Evolutionary conservation across 2,329 filamentous ascomycete species (phyloP).

Genomic region (Diaporthe ampelina): DNA sequence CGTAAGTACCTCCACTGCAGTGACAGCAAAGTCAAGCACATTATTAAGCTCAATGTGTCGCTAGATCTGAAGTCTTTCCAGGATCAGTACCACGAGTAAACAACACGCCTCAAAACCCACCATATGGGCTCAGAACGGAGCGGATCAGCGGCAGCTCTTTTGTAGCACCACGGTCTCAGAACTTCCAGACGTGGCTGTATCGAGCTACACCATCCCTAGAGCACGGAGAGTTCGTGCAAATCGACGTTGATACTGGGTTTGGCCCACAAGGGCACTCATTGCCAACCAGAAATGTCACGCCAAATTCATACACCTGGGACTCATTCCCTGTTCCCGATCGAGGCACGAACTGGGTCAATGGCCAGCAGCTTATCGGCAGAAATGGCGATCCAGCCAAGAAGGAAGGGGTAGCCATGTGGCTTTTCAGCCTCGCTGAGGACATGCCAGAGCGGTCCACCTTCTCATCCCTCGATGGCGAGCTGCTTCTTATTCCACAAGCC

Average conservation of each 20-base stretch:
- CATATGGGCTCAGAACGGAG: conserved; percentile 75
- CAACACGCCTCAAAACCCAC: conserved; percentile 76
- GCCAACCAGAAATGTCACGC: conserved; percentile 15
- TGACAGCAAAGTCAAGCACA: neutral
- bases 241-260: conserved; percentile 60
- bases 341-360: conserved; percentile 55
- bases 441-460: conserved; percentile 77
- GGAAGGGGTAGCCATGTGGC: conserved; percentile 75
- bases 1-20: conserved; percentile 31
- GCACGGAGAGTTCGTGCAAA: conserved; percentile 58
- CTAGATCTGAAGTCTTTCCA: conserved; percentile 66
- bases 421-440: conserved; percentile 77
- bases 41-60: neutral
- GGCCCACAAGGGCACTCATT: conserved; percentile 15
- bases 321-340: conserved; percentile 68
- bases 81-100: conserved; percentile 72
- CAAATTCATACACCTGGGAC: conserved; percentile 62
- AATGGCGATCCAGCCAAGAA: conserved; percentile 80
- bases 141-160: conserved; percentile 67
- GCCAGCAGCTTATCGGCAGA: conserved; percentile 74
- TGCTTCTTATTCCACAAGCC: conserved; percentile 74
- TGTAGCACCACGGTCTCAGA: conserved; percentile 64
- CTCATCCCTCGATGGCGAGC: conserved; percentile 78
- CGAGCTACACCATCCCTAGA: conserved; percentile 62
- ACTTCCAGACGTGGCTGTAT: conserved; percentile 67